These are phyloP conservation scores for Cystobasidium onofrii DNA, from an alignment of 768 basidiomycete species.

Conservation along the genomic window DNA sequence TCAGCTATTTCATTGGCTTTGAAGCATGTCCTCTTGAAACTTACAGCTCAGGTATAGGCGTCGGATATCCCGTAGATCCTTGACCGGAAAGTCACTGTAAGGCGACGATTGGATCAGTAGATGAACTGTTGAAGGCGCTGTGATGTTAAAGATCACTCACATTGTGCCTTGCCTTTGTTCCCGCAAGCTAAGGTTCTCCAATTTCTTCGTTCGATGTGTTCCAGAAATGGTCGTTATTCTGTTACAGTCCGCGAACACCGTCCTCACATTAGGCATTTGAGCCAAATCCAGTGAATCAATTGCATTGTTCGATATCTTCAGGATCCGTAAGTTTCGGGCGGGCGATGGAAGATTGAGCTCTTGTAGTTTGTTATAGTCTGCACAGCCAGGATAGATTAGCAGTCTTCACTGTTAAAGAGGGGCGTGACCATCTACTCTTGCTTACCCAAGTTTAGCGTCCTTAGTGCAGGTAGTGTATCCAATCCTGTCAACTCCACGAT, in stretches of 20 bases:
- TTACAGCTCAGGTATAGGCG: slow-evolving; percentile 86
- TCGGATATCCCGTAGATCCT: slow-evolving; percentile 79
- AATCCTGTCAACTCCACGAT: slow-evolving; percentile 58
- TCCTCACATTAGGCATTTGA: slow-evolving; percentile 64
- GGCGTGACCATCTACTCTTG: slow-evolving; percentile 35
- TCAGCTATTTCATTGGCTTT: too few species aligned
- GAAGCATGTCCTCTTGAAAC: slow-evolving; percentile 47
- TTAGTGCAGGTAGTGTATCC: slow-evolving; percentile 50
- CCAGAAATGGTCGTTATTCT: slow-evolving; percentile 42
- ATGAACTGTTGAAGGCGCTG: background rate
- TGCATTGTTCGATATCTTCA: slow-evolving; percentile 75
- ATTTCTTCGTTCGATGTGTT: slow-evolving; percentile 55
- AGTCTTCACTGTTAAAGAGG: background rate
- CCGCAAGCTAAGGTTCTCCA: slow-evolving; percentile 85
- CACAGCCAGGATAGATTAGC: background rate
- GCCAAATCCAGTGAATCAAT: slow-evolving; percentile 58
- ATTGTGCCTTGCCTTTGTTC: slow-evolving; percentile 62
- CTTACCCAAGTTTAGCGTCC: slow-evolving; percentile 76
- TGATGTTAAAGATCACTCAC: background rate
- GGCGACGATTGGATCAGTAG: background rate
- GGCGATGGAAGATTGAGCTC: slow-evolving; percentile 48
- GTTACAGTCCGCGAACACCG: slow-evolving; percentile 88
- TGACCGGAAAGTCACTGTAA: slow-evolving; percentile 42
- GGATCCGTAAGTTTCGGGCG: slow-evolving; percentile 67
- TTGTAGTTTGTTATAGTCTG: slow-evolving; percentile 66